These are phyloP conservation scores for Hura crepitans DNA, from an alignment of 441 rosid genomes.

Conservation along the genomic window DNA sequence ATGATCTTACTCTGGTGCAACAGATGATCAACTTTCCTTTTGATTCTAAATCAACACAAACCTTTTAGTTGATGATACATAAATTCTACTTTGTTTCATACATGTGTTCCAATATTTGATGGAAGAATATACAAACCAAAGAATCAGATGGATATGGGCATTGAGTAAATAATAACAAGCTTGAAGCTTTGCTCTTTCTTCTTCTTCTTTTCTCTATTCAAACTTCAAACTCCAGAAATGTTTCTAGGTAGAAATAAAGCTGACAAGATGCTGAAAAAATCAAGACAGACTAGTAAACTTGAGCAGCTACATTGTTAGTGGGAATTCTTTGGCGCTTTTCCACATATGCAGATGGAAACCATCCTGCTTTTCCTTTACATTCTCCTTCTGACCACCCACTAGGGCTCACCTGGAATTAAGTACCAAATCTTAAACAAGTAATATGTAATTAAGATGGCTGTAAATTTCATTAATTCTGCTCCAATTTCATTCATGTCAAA, in stretches of 20 bases:
- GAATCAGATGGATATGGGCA: background rate
- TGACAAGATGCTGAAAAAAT: background rate
- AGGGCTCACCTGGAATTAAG: slow-evolving; percentile 54
- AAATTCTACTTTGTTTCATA: background rate
- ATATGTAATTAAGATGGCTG: background rate
- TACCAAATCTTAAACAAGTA: slow-evolving; percentile 4
- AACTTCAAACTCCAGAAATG: slow-evolving; percentile 1
- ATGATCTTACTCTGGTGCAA: too few relatives aligned
- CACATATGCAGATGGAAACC: slow-evolving; percentile 74
- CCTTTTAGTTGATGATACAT: background rate
- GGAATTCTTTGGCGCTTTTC: slow-evolving; percentile 83
- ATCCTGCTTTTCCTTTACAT: slow-evolving; percentile 75
- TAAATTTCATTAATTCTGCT: background rate
- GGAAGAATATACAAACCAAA: slow-evolving; percentile 21
- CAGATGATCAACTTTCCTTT: background rate
- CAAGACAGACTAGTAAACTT: slow-evolving; percentile 34
- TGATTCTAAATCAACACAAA: background rate
- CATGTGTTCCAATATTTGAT: background rate
- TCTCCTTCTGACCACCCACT: slow-evolving; percentile 98
- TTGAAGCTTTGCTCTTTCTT: background rate
- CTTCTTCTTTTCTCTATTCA: background rate
- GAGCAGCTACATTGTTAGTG: slow-evolving; percentile 36
- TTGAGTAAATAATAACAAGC: background rate
- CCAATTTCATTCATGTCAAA: background rate
- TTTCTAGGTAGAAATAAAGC: background rate